Base-by-base conservation (phyloP, 345 rosid genomes). In the Aurinia saxatilis region DNA sequence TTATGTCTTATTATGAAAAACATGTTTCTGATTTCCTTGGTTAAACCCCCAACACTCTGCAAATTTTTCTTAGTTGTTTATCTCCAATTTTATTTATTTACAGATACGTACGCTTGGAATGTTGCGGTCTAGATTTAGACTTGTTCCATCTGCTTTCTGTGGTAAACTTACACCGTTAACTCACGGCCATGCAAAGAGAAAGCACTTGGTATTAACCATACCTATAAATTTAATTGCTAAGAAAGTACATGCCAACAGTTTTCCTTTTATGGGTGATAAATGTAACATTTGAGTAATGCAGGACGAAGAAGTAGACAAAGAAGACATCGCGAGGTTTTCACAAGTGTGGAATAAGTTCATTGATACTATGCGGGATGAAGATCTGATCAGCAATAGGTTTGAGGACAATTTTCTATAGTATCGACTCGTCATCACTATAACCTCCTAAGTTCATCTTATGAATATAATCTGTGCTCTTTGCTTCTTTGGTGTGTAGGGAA, bases 71-170 rank as follows among this genome's bases (percentile, higher is more conserved):
- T 29, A 18, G 15, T 29, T 10, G 30, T 42, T 6, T 11, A 5
- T 25, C 44, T 53, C 13, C 40, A 42, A n/a, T 23, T 29, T 21
- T 21, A 4, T 71, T 67, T 45, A 7, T 57, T 41, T 62, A 57
- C 63, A 93, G 99, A 93, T 93, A 73, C 83, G 92, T 47, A 90
- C 97, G 12, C 85, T 93, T 42, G 99, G 97, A 63, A 85, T 93
- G 99, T 66, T 93, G 72, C 85, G 95, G 64, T 87, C 99, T 40
- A 81, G 99, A 74, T 93, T 90, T 80, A 77, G 78, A 25, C 41
- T 77, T 42, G 80, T 93, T 63, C 99, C 96, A 61, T 34, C 52
- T 50, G 88, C 85, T 55, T 86, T 93, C 75, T 77, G 84, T 67
- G 35, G 52, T 38, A 70, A 44, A 69, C 95, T 93, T 68, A 80